Evolutionary conservation across 2,329 filamentous ascomycete species (phyloP).

Genomic region (Phyllosticta capitalensis): DNA sequence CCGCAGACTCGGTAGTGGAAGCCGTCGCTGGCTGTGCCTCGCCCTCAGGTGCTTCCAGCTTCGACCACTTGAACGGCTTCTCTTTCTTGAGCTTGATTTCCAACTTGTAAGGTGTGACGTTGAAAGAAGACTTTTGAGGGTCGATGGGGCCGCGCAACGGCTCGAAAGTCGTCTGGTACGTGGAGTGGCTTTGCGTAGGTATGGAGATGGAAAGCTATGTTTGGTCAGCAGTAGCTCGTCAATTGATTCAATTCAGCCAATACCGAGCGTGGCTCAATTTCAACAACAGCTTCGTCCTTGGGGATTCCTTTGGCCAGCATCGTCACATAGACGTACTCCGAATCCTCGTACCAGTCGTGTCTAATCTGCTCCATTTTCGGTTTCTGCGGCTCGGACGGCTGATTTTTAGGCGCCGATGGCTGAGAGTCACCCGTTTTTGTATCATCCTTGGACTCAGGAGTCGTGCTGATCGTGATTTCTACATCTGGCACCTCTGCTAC

Average conservation of each 20-base stretch:
- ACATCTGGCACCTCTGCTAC: conserved; percentile 44
- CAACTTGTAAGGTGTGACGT: conserved; percentile 67
- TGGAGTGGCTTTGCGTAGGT: conserved; percentile 42
- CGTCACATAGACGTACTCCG: conserved; percentile 51
- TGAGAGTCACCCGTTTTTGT: background rate
- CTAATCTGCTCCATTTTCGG: conserved; percentile 51
- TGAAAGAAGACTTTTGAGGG: conserved; percentile 48
- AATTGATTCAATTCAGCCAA: conserved; percentile 1
- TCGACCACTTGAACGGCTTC: conserved; percentile 55
- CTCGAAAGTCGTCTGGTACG: conserved; percentile 53
- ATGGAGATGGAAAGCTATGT: conserved; percentile 48
- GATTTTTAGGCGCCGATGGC: background rate
- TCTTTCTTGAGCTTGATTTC: conserved; percentile 66
- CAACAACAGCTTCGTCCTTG: conserved; percentile 45
- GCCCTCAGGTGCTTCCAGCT: conserved; percentile 37
- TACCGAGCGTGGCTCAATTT: conserved; percentile 42
- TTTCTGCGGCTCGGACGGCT: conserved; percentile 15
- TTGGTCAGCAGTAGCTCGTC: conserved; percentile 13
- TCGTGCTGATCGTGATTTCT: conserved; percentile 32
- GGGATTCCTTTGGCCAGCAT: conserved; percentile 57
- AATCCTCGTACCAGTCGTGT: conserved; percentile 60
- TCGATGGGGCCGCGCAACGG: conserved; percentile 61
- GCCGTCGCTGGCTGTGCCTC: conserved; percentile 7
- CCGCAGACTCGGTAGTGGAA: conserved; percentile 4
- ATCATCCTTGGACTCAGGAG: conserved; percentile 18